Evolutionary conservation across 192 early-diverging fungal species (phyloP), one percentile per base, ranked within the genome.

Genomic region (Haplosporangium gracile): DNA sequence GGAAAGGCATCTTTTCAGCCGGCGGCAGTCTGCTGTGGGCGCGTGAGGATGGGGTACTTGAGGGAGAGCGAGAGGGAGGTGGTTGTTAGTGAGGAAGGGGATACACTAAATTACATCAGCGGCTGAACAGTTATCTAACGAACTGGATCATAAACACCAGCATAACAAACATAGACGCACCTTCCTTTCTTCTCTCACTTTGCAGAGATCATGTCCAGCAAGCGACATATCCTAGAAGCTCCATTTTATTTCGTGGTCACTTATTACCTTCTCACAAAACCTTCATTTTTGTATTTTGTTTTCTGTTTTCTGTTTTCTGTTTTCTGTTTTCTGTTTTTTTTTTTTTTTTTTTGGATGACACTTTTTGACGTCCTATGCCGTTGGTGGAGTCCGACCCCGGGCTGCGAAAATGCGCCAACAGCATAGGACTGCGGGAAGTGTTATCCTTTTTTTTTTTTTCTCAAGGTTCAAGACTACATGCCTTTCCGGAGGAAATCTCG

Each of bases 301-400:
- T 49, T 15, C 45, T 40, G 34, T 8, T 16, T 42, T 45, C 0
- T 24, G 43, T 65, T 81, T 18, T 68, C 74, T 74, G 0, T 81
- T 65, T 73, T 16, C n/a, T n/a, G 5, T 26, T 9, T 49, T 15
- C 45, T 40, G 34, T 8, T 16, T 42, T 45, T 8, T 24, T 57
- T 65, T 81, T 18, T 68, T 80, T 74, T 4, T 81, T 65, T 73
- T 16, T 29, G n/a, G n/a, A n/a, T n/a, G n/a, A n/a, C n/a, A n/a
- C n/a, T n/a, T n/a, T n/a, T n/a, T n/a, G n/a, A n/a, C n/a, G n/a
- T n/a, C n/a, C n/a, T n/a, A n/a, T n/a, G n/a, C n/a, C n/a, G n/a
- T n/a, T n/a, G n/a, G n/a, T n/a, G n/a, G n/a, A n/a, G n/a, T n/a
- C n/a, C n/a, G n/a, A n/a, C n/a, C n/a, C n/a, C n/a, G n/a, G n/a